phyloP scores from a whole-genome alignment of 2,329 filamentous ascomycete species.

The Penicillium freii region DNA sequence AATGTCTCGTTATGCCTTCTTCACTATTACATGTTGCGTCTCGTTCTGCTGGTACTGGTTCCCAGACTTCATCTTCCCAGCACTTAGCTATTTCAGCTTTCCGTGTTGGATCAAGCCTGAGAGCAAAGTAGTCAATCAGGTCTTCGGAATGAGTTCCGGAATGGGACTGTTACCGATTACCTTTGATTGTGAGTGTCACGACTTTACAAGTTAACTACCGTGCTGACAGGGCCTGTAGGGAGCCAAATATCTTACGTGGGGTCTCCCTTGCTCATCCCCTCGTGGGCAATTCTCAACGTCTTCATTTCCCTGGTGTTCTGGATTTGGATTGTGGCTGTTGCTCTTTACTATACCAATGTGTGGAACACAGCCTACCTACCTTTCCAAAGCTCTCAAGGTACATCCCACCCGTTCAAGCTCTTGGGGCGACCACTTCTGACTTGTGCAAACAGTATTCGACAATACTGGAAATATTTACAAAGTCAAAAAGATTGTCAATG shows the following conservation, averaged over 20 bases:
- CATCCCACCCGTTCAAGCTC: not conserved
- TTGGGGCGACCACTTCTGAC: not conserved
- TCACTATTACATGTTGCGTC: constrained; percentile 17
- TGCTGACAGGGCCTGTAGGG: constrained; percentile 15
- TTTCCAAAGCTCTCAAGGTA: constrained; percentile 29
- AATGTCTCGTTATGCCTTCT: constrained; percentile 35
- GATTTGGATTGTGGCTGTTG: constrained; percentile 56
- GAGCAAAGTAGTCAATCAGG: constrained; percentile 28
- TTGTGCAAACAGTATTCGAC: constrained; percentile 56
- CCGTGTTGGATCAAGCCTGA: constrained; percentile 32
- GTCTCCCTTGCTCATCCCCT: constrained; percentile 62
- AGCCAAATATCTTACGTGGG: constrained; percentile 28
- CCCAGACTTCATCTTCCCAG: constrained; percentile 32
- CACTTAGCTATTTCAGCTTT: constrained; percentile 31
- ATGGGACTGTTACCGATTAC: constrained; percentile 37
- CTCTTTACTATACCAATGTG: constrained; percentile 49
- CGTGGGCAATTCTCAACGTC: constrained; percentile 68
- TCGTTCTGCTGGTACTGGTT: constrained; percentile 34
- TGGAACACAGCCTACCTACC: constrained; percentile 21
- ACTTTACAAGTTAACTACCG: not conserved
- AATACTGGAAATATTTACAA: constrained; percentile 65
- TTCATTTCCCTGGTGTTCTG: constrained; percentile 63
- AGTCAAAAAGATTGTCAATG: constrained; percentile 58
- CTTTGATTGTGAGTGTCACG: constrained; percentile 38
- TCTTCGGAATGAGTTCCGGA: constrained; percentile 30